Evolutionary conservation across 108 stramenopile species (phyloP).

Genomic region (Cyclotella cryptica): DNA sequence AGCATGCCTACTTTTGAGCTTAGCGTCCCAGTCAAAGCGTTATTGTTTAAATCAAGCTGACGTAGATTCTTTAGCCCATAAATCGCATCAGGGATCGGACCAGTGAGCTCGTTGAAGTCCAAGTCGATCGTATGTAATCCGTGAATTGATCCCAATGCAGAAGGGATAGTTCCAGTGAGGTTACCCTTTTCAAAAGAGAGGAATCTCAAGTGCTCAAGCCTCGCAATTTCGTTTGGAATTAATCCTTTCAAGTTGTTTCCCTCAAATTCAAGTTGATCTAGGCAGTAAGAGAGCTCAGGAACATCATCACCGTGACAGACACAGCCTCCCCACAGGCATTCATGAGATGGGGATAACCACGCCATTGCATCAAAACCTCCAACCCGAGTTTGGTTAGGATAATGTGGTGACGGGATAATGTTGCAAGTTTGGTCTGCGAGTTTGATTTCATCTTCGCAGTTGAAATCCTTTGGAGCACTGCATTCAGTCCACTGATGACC

Average conservation of each 20-base stretch:
- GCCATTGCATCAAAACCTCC: conserved; percentile 13
- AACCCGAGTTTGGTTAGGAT: conserved; percentile 3
- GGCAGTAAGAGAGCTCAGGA: conserved; percentile 14
- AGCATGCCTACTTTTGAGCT: conserved; percentile 50
- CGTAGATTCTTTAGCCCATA: conserved; percentile 13
- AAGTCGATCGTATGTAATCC: conserved; percentile 34
- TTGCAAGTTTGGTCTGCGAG: conserved; percentile 20
- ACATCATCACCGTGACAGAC: conserved; percentile 46
- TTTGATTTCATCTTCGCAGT: conserved; percentile 18
- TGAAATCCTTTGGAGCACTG: conserved; percentile 27
- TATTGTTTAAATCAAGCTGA: conserved; percentile 75
- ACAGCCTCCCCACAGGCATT: conserved; percentile 64
- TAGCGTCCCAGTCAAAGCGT: conserved; percentile 61
- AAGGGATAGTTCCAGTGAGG: conserved; percentile 52
- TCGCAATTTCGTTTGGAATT: conserved; percentile 43
- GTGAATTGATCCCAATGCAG: conserved; percentile 27
- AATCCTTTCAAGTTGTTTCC: conserved; percentile 31
- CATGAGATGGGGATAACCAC: conserved; percentile 40
- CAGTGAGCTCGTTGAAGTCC: conserved; percentile 20
- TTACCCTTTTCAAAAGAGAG: conserved; percentile 37
- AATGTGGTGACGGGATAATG: neutral
- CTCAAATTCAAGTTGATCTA: conserved; percentile 38
- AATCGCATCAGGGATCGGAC: conserved; percentile 18
- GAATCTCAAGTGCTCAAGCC: conserved; percentile 26
- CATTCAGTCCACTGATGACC: conserved; percentile 31